Evolutionary conservation across 2,329 filamentous ascomycete genomes (phyloP).

Genomic region (Meredithiella fracta): DNA sequence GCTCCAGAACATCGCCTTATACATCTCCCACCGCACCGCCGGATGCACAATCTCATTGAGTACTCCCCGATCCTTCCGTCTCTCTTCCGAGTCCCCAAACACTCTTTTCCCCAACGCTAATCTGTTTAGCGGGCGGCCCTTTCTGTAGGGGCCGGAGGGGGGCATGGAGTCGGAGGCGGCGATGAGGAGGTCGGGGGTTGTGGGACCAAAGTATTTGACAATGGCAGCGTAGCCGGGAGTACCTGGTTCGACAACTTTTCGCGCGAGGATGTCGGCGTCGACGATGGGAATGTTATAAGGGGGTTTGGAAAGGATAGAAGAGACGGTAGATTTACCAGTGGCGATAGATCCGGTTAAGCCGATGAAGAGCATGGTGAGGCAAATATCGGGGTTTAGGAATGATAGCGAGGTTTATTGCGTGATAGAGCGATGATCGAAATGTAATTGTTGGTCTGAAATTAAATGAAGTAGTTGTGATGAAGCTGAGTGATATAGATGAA

Average conservation of each 20-base stretch:
- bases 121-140: constrained; percentile 64
- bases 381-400: background rate
- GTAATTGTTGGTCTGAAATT: too few species aligned
- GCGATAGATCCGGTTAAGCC: constrained; percentile 94
- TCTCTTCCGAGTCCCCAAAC: constrained; percentile 63
- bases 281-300: constrained; percentile 82
- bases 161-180: constrained; percentile 35
- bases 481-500: too few species aligned
- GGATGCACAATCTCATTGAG: constrained; percentile 89
- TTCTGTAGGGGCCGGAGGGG: constrained; percentile 37
- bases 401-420: too few species aligned
- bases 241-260: constrained; percentile 86
- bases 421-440: too few species aligned
- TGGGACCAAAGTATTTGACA: constrained; percentile 61
- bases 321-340: constrained; percentile 95
- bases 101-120: constrained; percentile 71
- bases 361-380: constrained; percentile 65
- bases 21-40: constrained; percentile 70
- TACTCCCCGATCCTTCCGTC: constrained; percentile 52
- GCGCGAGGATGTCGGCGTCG: constrained; percentile 84
- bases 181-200: constrained; percentile 72
- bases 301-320: constrained; percentile 57
- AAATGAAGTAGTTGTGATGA: too few species aligned
- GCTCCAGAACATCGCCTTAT: constrained; percentile 50
- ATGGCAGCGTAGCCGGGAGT: constrained; percentile 72